These are phyloP conservation scores for Suillus americanus DNA, from an alignment of 768 basidiomycete genomes.

Conservation along the genomic window DNA sequence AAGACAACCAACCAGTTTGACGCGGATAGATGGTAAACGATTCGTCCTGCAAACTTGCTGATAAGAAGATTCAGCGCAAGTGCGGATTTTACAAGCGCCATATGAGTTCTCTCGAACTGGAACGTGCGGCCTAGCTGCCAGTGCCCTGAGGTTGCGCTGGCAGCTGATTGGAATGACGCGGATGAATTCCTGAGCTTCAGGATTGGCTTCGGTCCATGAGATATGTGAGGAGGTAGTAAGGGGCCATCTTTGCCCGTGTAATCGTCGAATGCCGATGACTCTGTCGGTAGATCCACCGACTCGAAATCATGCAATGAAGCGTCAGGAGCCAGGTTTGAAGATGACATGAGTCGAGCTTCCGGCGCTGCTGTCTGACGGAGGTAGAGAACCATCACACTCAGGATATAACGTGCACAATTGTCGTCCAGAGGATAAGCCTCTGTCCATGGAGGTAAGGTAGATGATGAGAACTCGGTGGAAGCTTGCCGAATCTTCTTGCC, in stretches of 20 bases:
- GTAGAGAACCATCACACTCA: constrained; percentile 82
- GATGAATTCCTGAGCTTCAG: constrained; percentile 37
- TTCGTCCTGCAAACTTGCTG: constrained; percentile 69
- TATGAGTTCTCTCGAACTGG: constrained; percentile 62
- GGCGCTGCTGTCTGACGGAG: constrained; percentile 66
- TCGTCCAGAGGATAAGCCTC: constrained; percentile 81
- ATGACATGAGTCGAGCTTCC: constrained; percentile 57
- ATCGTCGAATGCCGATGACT: constrained; percentile 22
- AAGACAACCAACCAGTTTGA: constrained; percentile 86
- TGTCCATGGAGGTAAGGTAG: constrained; percentile 43
- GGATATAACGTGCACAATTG: constrained; percentile 73
- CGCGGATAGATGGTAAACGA: constrained; percentile 84
- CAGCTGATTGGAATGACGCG: constrained; percentile 41
- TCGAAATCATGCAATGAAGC: constrained; percentile 74
- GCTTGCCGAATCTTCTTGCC: constrained; percentile 34
- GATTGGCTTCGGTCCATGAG: constrained; percentile 32
- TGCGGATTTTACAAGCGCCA: constrained; percentile 55
- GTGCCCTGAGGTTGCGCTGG: constrained; percentile 29
- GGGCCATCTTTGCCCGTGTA: constrained; percentile 17
- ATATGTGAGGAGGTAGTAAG: constrained; percentile 42
- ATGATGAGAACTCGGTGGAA: constrained; percentile 41
- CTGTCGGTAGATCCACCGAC: constrained; percentile 42
- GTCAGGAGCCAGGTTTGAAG: constrained; percentile 60
- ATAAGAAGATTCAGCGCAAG: constrained; percentile 61
- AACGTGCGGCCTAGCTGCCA: constrained; percentile 25